These are phyloP conservation scores for Russula sp. DNA, from an alignment of 768 basidiomycete species.

Conservation along the genomic window DNA sequence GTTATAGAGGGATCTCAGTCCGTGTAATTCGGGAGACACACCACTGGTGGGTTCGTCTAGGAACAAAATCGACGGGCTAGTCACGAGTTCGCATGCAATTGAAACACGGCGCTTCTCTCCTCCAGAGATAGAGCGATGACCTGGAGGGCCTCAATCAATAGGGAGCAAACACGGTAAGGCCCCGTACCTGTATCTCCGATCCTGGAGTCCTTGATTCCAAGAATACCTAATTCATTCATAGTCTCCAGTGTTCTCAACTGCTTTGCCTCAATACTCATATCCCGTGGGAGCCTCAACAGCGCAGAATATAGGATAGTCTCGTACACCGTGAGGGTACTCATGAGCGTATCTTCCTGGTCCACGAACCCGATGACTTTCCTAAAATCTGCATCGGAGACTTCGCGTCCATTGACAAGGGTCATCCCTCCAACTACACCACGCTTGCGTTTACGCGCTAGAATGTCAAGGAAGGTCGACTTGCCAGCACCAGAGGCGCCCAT, in stretches of 20 bases:
- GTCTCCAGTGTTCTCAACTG: conserved; percentile 91
- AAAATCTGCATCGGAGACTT: conserved; percentile 67
- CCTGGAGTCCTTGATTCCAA: conserved; percentile 81
- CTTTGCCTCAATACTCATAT: conserved; percentile 96
- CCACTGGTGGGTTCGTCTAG: conserved; percentile 97
- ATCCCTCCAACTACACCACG: conserved; percentile 66
- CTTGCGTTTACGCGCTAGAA: conserved; percentile 87
- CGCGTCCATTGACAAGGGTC: conserved; percentile 80
- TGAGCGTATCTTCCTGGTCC: conserved; percentile 96
- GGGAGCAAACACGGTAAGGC: not conserved
- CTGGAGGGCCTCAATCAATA: conserved; percentile 31
- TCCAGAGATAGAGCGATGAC: conserved; percentile 87
- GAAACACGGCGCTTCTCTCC: conserved; percentile 96
- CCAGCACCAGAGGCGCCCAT: conserved; percentile 97
- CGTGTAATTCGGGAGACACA: conserved; percentile 30
- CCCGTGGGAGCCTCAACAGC: conserved; percentile 78
- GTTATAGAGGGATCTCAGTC: not conserved
- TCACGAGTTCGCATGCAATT: conserved; percentile 97
- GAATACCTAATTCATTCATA: conserved; percentile 90
- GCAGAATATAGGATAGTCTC: conserved; percentile 96
- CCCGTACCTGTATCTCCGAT: conserved; percentile 82
- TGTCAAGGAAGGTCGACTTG: conserved; percentile 94
- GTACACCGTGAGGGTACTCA: conserved; percentile 96
- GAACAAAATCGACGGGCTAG: conserved; percentile 92
- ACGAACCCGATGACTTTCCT: conserved; percentile 89